These are phyloP conservation scores for Brassica hybrid DNA, from an alignment of 441 rosid genomes.

Conservation along the genomic window DNA sequence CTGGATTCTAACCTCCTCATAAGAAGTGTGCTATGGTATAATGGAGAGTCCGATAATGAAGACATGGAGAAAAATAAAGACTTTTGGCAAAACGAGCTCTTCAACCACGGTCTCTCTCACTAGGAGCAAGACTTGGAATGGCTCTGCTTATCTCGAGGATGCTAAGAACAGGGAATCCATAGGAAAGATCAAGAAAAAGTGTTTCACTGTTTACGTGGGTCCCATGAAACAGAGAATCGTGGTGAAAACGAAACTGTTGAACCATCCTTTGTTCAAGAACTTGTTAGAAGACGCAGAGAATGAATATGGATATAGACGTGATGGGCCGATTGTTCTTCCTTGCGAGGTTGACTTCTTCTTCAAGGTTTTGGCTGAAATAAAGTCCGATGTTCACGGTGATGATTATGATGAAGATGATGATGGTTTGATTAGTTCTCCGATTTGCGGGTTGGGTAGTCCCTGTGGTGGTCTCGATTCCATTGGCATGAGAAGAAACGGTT, in stretches of 20 bases:
- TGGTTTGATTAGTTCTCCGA: conserved; percentile 24
- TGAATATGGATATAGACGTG: conserved; percentile 52
- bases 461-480: conserved; percentile 5
- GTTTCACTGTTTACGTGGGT: conserved; percentile 69
- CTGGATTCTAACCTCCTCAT: conserved; percentile 24
- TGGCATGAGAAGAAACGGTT: conserved; percentile 31
- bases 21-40: conserved; percentile 26
- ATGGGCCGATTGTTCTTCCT: conserved; percentile 66
- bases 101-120: conserved; percentile 7
- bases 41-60: conserved; percentile 37
- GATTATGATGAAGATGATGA: conserved; percentile 21
- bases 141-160: conserved; percentile 13
- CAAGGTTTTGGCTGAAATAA: conserved; percentile 58
- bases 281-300: conserved; percentile 62
- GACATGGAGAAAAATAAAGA: conserved; percentile 55
- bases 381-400: conserved; percentile 29
- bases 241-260: conserved; percentile 47
- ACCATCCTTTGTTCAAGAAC: conserved; percentile 64
- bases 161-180: not conserved
- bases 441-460: conserved; percentile 42
- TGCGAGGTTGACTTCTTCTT: conserved; percentile 62
- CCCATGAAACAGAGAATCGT: conserved; percentile 50
- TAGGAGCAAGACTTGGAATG: conserved; percentile 53
- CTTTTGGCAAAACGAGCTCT: conserved; percentile 31
- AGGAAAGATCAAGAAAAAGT: conserved; percentile 33